Base-by-base conservation (phyloP, 306 rosid species). In the Cicer pinnatifidum region DNA sequence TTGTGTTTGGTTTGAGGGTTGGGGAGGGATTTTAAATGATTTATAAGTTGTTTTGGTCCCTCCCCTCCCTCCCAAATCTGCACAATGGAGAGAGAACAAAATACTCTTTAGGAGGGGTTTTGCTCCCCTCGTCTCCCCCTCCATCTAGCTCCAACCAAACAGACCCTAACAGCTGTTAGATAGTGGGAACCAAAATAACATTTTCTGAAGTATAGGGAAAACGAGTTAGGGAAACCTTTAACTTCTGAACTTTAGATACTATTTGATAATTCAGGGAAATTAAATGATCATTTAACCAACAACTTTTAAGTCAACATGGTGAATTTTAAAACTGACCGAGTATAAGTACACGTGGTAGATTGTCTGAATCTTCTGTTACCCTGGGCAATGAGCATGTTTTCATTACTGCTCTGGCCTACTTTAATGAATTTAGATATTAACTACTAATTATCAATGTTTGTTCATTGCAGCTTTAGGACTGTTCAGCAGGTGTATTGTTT, bases 401-500 rank as follows among this genome's bases (percentile, higher is more conserved):
- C 67, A 16, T 20, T 63, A 51, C 35, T 28, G 35, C 35, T 28
- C 54, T 67, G 15, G 47, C 69, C 56, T 41, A 45, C 11, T 69
- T 39, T 46, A 16, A 46, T 39, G 69, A 72, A 23, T 67, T 52
- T 35, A 64, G 65, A 37, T 44, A 8, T 60, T 57, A 44, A 82
- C 9, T 53, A 11, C 58, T 37, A 52, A 65, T 48, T n/a, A 16
- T 46, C 52, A 8, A 11, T 68, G 69, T 81, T 80, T 77, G 58
- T 10, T 51, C 43, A 0, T 82, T 78, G 84, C 94, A 91, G 97
- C 76, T 78, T 77, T 61, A 53, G 53, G 47, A 59, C 57, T 68
- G 65, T 43, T 59, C 35, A 57, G 40, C 80, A 33, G 85, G 81
- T 70, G 79, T 76, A 78, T 68, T 73, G 76, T 72, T 80, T 20